Base-by-base conservation (phyloP, 2,329 filamentous ascomycete species). In the Huntiella decipiens region DNA sequence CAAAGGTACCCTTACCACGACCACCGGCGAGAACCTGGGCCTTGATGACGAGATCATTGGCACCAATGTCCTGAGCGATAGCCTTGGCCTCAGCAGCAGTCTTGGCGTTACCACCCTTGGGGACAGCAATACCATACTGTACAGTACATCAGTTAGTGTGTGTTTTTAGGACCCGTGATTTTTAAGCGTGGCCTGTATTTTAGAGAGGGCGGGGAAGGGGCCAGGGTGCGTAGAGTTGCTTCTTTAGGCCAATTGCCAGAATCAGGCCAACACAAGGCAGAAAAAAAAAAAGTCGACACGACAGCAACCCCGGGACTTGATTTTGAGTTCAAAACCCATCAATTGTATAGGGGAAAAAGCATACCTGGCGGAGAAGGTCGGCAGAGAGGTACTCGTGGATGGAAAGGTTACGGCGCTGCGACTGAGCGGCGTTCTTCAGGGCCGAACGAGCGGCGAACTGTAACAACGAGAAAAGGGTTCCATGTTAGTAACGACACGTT, bases 31-130 rank as follows among this genome's bases (percentile, higher is more conserved):
- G 82, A 51, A 98, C 91, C 71, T 98, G 91, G 52, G 91, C 91
- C 77, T 98, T 98, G 75, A 98, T 96, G 56, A 98, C 91, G 77
- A 95, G 88, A 64, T 98, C 91, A 61, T 93, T 88, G 57, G 74
- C 81, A 70, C 85, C 82, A 60, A 98, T 91, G 54, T 79, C 70
- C 69, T 88, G 87, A 49, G 91, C 91, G 58, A 96, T 75, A 57
- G 76, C 71, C 74, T 95, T 88, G 55, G 91, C 91, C 71, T 96
- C 91, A 58, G 79, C 76, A 41, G 82, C 75, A 52, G 70, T 80
- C 63, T 77, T 78, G 56, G 91, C 91, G 58, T 93, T 86, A 60
- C 79, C 71, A 55, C 91, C 91, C 63, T 86, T 81, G 56, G 91
- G 91, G 38, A 95, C 84, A 56, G 85, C 84, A 58, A 98, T 77